A percentile compares a stretch with the other conserved stretches of the same genome.
These are phyloP conservation scores for Echites panduratus DNA, from an alignment of 257 asterid genomes.

Conservation along the genomic window DNA sequence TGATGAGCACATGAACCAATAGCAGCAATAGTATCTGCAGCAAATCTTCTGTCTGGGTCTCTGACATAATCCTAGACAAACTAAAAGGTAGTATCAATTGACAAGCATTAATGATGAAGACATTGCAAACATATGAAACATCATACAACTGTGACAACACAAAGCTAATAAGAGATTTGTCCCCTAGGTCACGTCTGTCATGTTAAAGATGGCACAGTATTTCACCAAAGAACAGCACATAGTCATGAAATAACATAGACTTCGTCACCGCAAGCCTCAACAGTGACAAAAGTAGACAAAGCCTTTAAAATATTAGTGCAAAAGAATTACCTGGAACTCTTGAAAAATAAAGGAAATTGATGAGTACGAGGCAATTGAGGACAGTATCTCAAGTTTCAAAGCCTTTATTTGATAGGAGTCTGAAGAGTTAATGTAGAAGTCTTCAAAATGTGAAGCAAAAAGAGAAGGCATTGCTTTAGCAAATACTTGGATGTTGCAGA, in stretches of 20 bases:
- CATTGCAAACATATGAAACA: background rate
- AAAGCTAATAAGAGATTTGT: background rate
- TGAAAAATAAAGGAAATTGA: constrained; percentile 71
- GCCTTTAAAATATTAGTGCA: background rate
- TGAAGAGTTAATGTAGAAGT: constrained; percentile 67
- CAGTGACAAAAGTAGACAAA: background rate
- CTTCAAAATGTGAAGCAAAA: constrained; percentile 75
- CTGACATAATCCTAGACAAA: constrained; percentile 75
- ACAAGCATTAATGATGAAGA: constrained; percentile 25
- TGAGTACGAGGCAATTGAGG: constrained; percentile 64
- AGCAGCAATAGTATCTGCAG: constrained; percentile 93
- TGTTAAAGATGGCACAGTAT: background rate
- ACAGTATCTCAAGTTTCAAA: constrained; percentile 89
- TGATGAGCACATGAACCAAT: constrained; percentile 81
- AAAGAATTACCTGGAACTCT: constrained; percentile 80
- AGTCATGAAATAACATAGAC: background rate
- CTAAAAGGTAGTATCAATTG: constrained; percentile 14
- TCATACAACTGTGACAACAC: background rate
- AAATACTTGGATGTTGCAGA: constrained; percentile 90
- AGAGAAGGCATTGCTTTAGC: constrained; percentile 80
- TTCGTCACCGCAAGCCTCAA: no score
- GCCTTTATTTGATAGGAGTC: constrained; percentile 79
- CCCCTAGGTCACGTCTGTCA: background rate
- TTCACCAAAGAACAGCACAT: background rate
- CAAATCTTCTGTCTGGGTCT: constrained; percentile 90